Evolutionary conservation across 192 early-diverging fungal genomes (phyloP), one percentile per base, ranked within the genome.

Genomic region (Backusella psychrophila): DNA sequence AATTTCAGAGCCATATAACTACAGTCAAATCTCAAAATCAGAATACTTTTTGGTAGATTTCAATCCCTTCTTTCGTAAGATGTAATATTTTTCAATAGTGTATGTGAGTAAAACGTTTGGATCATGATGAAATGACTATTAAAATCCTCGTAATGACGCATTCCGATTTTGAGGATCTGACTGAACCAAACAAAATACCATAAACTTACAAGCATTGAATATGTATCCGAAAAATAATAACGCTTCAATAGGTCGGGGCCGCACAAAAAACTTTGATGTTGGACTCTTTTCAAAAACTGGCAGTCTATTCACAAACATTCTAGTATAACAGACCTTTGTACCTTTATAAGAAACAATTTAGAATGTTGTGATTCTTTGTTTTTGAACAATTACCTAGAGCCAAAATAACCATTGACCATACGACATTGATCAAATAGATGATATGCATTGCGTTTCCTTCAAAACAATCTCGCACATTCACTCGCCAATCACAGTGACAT

Each of bases 401-500:
- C 21, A 29, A 7, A 5, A 71, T 35, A 6, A 81, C 6, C 33
- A 33, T 33, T 19, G 72, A 63, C 34, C 52, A 70, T 1, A 74
- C 53, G 2, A 35, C 52, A 26, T 77, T 56, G 26, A 44, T 42
- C 12, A 71, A 66, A 33, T 73, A 77, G 4, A 81, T 77, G 12
- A 9, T 34, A 44, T 56, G 33, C 59, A 81, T 65, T 4, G 36
- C 4, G 0, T 42, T 12, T 7, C 23, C 29, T 26, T 77, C 68
- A 2, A 41, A 34, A 12, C 80, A 81, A 9, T 42, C 52, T 35
- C 71, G 6, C 3, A 74, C 23, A 19, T 21, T 69, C 14, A 81
- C 11, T 66, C 80, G 59, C 75, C 75, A 81, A 63, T 81, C 80
- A 29, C 80, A 81, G 34, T 81, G 75, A 38, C 80, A 81, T 23